These are phyloP conservation scores for Leccinum angustisporum DNA, from an alignment of 1,284 basidiomycete genomes.

Conservation along the genomic window DNA sequence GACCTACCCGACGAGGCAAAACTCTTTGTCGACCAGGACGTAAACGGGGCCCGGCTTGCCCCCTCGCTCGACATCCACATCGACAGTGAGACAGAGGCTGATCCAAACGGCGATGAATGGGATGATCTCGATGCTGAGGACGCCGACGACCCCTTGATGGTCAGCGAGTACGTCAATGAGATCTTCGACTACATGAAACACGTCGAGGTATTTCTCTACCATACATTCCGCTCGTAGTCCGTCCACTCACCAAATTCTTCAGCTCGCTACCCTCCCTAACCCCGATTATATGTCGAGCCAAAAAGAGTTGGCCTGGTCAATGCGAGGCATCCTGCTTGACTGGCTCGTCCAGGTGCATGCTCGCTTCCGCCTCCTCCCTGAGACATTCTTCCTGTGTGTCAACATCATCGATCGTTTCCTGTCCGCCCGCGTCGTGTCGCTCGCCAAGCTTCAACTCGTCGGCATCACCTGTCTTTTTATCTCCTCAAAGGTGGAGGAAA, in stretches of 20 bases:
- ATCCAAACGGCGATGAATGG: slow-evolving; percentile 66
- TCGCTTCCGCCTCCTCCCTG: slow-evolving; percentile 91
- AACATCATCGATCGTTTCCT: slow-evolving; percentile 99
- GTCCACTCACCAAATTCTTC: slow-evolving; percentile 12
- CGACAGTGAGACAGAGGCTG: slow-evolving; percentile 51
- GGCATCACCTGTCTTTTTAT: slow-evolving; percentile 34
- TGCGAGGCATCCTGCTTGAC: slow-evolving; percentile 93
- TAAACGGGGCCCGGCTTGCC: slow-evolving; percentile 28
- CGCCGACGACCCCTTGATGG: slow-evolving; percentile 94
- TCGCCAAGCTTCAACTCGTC: slow-evolving; percentile 1
- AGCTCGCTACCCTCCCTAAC: slow-evolving; percentile 84
- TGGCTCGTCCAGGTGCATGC: slow-evolving; percentile 97
- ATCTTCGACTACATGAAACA: slow-evolving; percentile 92
- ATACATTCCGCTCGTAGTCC: slow-evolving; percentile 4
- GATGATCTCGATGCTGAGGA: slow-evolving; percentile 93
- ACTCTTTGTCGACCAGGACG: slow-evolving; percentile 31
- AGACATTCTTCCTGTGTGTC: slow-evolving; percentile 92
- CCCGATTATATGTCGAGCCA: slow-evolving; percentile 90
- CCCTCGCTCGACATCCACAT: slow-evolving; percentile 42
- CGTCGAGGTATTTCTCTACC: slow-evolving; percentile 50
- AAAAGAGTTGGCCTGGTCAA: slow-evolving; percentile 89
- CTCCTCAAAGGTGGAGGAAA: slow-evolving; percentile 95
- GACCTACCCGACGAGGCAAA: slow-evolving; percentile 56
- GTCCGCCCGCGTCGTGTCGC: slow-evolving; percentile 82
- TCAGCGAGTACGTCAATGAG: slow-evolving; percentile 93